Percentiles rank a stretch among this genome's conserved stretches.
phyloP scores from a whole-genome alignment of 2,329 filamentous ascomycete genomes.

The Alternaria novae-zelandiae region DNA sequence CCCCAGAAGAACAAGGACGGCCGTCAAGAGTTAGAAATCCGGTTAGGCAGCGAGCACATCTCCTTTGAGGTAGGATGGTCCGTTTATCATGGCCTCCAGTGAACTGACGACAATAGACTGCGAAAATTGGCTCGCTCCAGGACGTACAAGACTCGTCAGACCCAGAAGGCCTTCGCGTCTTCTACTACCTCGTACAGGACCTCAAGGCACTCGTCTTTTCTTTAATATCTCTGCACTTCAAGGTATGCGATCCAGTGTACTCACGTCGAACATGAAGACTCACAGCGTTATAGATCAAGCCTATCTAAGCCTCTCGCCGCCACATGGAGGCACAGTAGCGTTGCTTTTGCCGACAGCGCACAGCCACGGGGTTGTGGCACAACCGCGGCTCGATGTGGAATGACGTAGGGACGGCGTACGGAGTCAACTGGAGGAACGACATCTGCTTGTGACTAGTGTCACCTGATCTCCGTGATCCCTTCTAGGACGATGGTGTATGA shows the following conservation, averaged over 20 bases:
- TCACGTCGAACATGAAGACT: neutral
- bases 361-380: neutral
- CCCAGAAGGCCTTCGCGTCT: slow-evolving; percentile 92
- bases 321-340: neutral
- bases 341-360: neutral
- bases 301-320: slow-evolving; percentile 59
- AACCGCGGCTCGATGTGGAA: neutral
- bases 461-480: neutral
- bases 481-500: neutral
- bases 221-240: slow-evolving; percentile 95
- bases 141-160: slow-evolving; percentile 97
- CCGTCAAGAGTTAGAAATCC: slow-evolving; percentile 93
- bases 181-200: slow-evolving; percentile 98
- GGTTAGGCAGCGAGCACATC: slow-evolving; percentile 92
- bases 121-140: slow-evolving; percentile 95
- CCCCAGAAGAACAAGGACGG: slow-evolving; percentile 99
- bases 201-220: slow-evolving; percentile 97
- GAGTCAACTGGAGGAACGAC: neutral
- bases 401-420: slow-evolving; percentile 1
- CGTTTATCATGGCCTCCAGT: too few relatives aligned
- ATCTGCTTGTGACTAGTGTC: neutral
- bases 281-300: slow-evolving; percentile 65
- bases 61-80: slow-evolving; percentile 80
- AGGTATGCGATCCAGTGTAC: slow-evolving; percentile 58
- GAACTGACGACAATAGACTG: slow-evolving; percentile 68